Conservation (phyloP, 1,284 basidiomycete genomes). For the Retiboletus fuscus region DNA sequence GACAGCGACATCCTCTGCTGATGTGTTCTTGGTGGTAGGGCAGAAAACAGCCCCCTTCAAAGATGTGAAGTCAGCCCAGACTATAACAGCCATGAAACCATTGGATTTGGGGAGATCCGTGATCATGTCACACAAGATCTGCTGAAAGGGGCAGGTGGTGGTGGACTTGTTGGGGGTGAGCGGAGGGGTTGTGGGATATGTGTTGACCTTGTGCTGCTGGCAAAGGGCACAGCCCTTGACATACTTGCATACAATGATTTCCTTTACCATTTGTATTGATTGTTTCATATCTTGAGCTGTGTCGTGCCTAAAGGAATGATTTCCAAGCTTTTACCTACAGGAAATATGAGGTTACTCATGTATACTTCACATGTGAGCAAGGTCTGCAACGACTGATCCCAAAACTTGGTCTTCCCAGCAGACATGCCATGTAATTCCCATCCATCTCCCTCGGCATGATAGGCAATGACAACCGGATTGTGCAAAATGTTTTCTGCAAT, state of each 20-base stretch:
- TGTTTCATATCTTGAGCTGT: conserved; percentile 70
- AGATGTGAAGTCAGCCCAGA: too few relatives aligned
- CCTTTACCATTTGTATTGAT: conserved; percentile 75
- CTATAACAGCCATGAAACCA: too few relatives aligned
- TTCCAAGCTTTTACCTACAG: conserved; percentile 83
- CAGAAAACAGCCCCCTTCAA: too few relatives aligned
- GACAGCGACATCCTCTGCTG: too few relatives aligned
- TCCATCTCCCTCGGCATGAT: conserved; percentile 81
- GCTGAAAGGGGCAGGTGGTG: too few relatives aligned
- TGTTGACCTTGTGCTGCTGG: too few relatives aligned
- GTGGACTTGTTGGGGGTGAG: too few relatives aligned
- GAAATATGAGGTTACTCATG: conserved; percentile 30
- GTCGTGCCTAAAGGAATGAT: conserved; percentile 82
- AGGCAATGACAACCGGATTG: conserved; percentile 86
- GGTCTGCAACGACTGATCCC: conserved; percentile 66
- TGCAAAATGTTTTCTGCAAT: conserved; percentile 91
- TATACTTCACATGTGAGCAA: conserved; percentile 31
- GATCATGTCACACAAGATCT: too few relatives aligned
- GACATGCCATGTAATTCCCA: conserved; percentile 82
- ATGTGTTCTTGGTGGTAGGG: too few relatives aligned
- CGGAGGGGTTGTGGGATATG: too few relatives aligned
- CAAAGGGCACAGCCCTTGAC: too few relatives aligned
- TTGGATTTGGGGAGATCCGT: too few relatives aligned
- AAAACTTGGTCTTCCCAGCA: conserved; percentile 88
- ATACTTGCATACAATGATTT: neutral